Base-by-base conservation (phyloP, 1,284 basidiomycete species). In the Puccinia polysora region DNA sequence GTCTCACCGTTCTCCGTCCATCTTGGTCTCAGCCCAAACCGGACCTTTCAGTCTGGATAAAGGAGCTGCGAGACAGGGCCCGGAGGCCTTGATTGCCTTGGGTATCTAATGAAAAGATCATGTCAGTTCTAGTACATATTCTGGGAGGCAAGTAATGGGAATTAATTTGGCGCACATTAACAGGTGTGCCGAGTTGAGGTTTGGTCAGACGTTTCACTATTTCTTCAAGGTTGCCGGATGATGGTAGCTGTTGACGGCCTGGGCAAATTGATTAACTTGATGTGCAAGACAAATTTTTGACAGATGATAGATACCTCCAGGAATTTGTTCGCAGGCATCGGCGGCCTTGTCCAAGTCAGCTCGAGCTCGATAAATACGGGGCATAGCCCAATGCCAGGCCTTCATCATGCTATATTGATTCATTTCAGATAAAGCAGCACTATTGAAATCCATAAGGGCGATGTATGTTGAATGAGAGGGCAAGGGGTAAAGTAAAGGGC, bases 11-110 rank as follows among this genome's bases (percentile, higher is more conserved):
- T 93, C 91, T 5, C 91, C 91, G 74, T 94, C 91, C 78, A 92
- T 91, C 79, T 95, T 94, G 1, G 86, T 90, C 81, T 95, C 91
- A 0, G 87, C 89, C 85, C 88, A 92, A 2, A 91, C 81, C 58
- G 78, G 80, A 4, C 82, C 75, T 53, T 59, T 74, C 1, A 74
- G 67, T 0, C 74, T 73, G 0, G 56, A 43, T 0, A 50, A 25
- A 15, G 74, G 74, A 0, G 75, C 74, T 0, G 75, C 75, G 0
- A 74, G 74, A 18, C 67, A 52, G 38, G 67, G 47, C 23, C 55
- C 10, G 84, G 83, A 63, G 84, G 86, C 89, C 78, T 91, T 91
- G 34, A 83, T 80, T 50, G 88, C 89, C 79, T 90, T 92, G 0
- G 91, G 90, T 2, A 92, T 86, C 89, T 91, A 73, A 1, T 23